phyloP scores from a whole-genome alignment of 805 yeast genomes.

The Starmerella riodocensis region DNA sequence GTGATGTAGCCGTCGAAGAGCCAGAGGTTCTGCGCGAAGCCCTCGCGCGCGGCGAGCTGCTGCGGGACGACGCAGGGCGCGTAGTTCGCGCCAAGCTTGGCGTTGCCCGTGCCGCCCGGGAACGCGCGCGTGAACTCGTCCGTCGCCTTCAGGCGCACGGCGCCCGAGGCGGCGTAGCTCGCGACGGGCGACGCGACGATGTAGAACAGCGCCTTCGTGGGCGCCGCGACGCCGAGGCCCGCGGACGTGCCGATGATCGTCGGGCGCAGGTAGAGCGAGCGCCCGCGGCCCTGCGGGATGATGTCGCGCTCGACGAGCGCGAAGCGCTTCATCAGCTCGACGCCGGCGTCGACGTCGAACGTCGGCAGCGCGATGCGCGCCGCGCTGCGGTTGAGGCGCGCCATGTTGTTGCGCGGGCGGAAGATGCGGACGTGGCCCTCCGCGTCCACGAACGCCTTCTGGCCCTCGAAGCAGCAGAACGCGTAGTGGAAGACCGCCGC shows the following conservation, averaged over 20 bases:
- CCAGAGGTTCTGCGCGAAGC: slow-evolving; percentile 95
- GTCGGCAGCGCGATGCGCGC: slow-evolving; percentile 80
- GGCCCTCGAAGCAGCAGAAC: slow-evolving; percentile 89
- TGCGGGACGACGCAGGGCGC: slow-evolving; percentile 92
- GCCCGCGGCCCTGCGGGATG: slow-evolving; percentile 78
- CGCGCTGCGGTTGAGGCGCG: slow-evolving; percentile 78
- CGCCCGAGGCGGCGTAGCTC: slow-evolving; percentile 92
- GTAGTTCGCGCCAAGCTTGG: slow-evolving; percentile 92
- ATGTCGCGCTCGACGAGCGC: slow-evolving; percentile 59
- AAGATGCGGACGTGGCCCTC: slow-evolving; percentile 60
- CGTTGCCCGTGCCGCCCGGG: slow-evolving; percentile 98
- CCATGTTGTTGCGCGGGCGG: slow-evolving; percentile 87
- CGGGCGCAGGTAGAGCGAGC: slow-evolving; percentile 86
- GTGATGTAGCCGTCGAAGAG: slow-evolving; percentile 77
- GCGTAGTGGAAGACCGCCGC: slow-evolving; percentile 90
- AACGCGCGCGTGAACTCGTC: slow-evolving; percentile 95
- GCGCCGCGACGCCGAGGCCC: slow-evolving; percentile 74
- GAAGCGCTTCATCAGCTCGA: slow-evolving; percentile 62
- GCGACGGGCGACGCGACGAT: slow-evolving; percentile 94
- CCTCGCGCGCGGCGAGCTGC: slow-evolving; percentile 75
- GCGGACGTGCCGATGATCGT: slow-evolving; percentile 87
- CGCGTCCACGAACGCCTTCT: slow-evolving; percentile 68
- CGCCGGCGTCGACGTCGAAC: slow-evolving; percentile 65
- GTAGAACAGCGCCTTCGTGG: slow-evolving; percentile 67
- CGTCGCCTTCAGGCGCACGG: slow-evolving; percentile 86